Percentiles rank a stretch among this genome's conserved stretches.
Conservation (phyloP, 257 asterid species). For the Eucommia ulmoides region DNA sequence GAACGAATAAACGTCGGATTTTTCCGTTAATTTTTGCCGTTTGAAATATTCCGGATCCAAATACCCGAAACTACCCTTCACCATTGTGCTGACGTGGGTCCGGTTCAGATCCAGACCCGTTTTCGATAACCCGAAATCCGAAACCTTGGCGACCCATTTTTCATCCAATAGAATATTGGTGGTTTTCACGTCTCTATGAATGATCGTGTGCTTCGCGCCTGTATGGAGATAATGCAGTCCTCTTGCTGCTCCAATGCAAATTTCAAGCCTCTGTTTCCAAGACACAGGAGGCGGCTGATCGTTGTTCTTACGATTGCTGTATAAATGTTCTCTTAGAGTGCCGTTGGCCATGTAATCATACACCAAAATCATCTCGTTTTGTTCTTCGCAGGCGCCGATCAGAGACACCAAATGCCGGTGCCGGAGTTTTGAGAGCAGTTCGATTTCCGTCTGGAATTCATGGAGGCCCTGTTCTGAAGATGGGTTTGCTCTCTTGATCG, state of each 20-base stretch:
- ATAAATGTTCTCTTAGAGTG: slow-evolving; percentile 64
- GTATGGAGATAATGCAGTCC: slow-evolving; percentile 89
- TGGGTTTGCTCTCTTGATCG: slow-evolving; percentile 56
- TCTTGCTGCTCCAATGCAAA: slow-evolving; percentile 63
- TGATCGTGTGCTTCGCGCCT: slow-evolving; percentile 60
- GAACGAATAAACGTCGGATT: slow-evolving; percentile 67
- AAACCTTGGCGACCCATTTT: slow-evolving; percentile 66
- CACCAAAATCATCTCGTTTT: slow-evolving; percentile 63
- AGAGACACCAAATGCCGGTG: slow-evolving; percentile 67
- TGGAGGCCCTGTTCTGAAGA: slow-evolving; percentile 57
- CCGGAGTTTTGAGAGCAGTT: slow-evolving; percentile 63
- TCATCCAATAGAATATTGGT: slow-evolving; percentile 60
- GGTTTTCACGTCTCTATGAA: slow-evolving; percentile 72
- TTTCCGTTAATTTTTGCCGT: slow-evolving; percentile 61
- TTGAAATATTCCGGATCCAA: slow-evolving; percentile 70
- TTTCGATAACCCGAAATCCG: slow-evolving; percentile 73
- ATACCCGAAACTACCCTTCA: slow-evolving; percentile 78
- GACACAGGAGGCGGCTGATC: slow-evolving; percentile 14
- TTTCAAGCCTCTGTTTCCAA: slow-evolving; percentile 57
- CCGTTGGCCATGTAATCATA: slow-evolving; percentile 83
- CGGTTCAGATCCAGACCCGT: slow-evolving; percentile 35
- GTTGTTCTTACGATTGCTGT: slow-evolving; percentile 18
- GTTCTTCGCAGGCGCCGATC: slow-evolving; percentile 73
- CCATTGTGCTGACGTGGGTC: slow-evolving; percentile 61
- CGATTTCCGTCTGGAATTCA: slow-evolving; percentile 68